These are phyloP conservation scores for Pseudogymnoascus sp. DNA, from an alignment of 2,329 filamentous ascomycete species.

Conservation along the genomic window DNA sequence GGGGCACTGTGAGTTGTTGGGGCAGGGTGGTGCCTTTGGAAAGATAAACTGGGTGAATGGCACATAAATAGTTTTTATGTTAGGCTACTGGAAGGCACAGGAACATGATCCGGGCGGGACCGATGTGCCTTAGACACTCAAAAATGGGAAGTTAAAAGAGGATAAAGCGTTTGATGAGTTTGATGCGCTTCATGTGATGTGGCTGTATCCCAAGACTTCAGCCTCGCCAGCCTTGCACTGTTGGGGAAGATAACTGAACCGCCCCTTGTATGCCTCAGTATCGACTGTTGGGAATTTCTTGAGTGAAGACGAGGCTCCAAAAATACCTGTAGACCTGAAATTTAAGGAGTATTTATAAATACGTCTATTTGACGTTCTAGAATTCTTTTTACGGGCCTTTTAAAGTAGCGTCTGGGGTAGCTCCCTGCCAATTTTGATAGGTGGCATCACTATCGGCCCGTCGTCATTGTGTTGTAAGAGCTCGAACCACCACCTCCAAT, in stretches of 20 bases:
- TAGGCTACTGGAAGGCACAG: neutral
- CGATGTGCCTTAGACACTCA: neutral
- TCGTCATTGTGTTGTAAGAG: constrained; percentile 8
- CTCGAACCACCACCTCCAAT: neutral
- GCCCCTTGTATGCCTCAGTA: no score
- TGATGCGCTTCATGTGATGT: neutral
- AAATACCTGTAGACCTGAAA: neutral
- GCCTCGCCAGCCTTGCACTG: neutral
- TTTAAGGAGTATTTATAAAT: neutral
- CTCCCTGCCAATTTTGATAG: neutral
- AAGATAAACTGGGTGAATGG: neutral
- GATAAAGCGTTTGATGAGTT: neutral
- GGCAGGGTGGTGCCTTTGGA: neutral
- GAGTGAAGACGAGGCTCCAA: neutral
- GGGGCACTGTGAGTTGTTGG: neutral
- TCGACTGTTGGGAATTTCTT: neutral
- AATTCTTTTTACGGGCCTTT: neutral
- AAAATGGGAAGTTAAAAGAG: neutral
- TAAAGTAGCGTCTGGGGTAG: neutral
- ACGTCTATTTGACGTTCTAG: neutral
- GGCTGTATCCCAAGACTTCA: neutral
- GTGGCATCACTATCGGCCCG: neutral
- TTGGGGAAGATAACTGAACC: neutral
- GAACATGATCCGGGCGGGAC: neutral
- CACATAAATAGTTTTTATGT: constrained; percentile 3